Base-by-base conservation (phyloP, 2,329 filamentous ascomycete genomes). In the Thelonectria rubi region DNA sequence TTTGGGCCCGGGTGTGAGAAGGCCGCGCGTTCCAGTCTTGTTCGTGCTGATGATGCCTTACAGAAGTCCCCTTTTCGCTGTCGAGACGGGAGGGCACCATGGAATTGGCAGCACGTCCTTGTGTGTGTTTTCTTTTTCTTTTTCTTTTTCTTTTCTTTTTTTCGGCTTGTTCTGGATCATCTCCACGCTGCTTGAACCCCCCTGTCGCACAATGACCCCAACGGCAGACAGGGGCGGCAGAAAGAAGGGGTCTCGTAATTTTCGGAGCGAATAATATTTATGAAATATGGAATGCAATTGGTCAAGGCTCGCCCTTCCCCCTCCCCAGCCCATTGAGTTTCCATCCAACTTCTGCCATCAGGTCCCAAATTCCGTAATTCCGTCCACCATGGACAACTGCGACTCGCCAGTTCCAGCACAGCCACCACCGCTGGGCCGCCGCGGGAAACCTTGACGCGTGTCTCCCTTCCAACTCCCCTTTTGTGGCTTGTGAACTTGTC, bases 121-220 rank as follows among this genome's bases (percentile, higher is more conserved):
- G 26, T 30, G 4, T 4, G 4, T 24, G 5, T 30, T 2, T 50
- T 26, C 40, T 60, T 60, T 60, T 60, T 46, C 51, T 12, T 18
- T 55, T 47, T 7, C 9, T 34, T 20, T n/a, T 10, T 6, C n/a
- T n/a, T 47, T 48, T 39, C 50, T 50, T 45, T 45, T 52, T 53
- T 50, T 54, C 49, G 43, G 57, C 49, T 59, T 59, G 42, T 11
- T 53, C 20, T 49, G 45, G 34, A 48, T 24, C 43, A 18, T 57
- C 40, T 42, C 37, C 32, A 8, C 32, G 32, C 32, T 30, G n/a
- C 32, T 17, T 21, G 8, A 20, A 32, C 55, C 42, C n/a, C 40
- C 55, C 39, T 49, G 26, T 37, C 20, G 21, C n/a, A 14, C 53
- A 48, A n/a, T 24, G 15, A 7, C 5, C 15, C 21, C 32, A 34